A percentile compares a stretch with the other conserved stretches of the same genome.
phyloP scores from a whole-genome alignment of 1,284 basidiomycete genomes.

The Leucoagaricus sp. region DNA sequence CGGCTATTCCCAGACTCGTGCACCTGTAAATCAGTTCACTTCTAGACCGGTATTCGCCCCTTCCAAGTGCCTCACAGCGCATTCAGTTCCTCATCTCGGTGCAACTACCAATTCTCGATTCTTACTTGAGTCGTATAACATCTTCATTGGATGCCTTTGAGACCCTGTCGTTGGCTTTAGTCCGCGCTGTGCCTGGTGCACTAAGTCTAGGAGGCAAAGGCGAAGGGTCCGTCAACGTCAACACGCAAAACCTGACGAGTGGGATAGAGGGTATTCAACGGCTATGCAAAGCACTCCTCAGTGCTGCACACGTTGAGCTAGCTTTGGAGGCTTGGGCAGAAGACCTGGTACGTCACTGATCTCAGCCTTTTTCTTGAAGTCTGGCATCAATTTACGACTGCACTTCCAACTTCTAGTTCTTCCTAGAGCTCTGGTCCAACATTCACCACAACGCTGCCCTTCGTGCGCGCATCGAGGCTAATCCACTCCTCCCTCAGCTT shows the following conservation, averaged over 20 bases:
- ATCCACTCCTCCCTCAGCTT: constrained; percentile 51
- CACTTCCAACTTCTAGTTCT: constrained; percentile 60
- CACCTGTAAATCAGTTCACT: neutral
- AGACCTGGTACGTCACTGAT: constrained; percentile 61
- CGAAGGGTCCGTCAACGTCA: constrained; percentile 52
- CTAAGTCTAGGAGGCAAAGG: constrained; percentile 48
- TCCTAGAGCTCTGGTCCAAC: constrained; percentile 84
- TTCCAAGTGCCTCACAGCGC: constrained; percentile 79
- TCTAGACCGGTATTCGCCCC: constrained; percentile 84
- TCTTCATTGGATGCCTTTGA: constrained; percentile 94
- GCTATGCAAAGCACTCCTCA: constrained; percentile 81
- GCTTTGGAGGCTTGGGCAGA: constrained; percentile 84
- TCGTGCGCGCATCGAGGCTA: constrained; percentile 50
- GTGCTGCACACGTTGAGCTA: constrained; percentile 68
- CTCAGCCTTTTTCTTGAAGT: constrained; percentile 3
- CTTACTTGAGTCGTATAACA: constrained; percentile 78
- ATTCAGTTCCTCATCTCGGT: constrained; percentile 83
- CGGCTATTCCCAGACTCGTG: neutral
- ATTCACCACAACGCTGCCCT: constrained; percentile 61
- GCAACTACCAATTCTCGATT: constrained; percentile 83
- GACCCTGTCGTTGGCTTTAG: constrained; percentile 82
- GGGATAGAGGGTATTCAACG: constrained; percentile 81
- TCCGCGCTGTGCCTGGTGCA: constrained; percentile 90
- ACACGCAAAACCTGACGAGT: constrained; percentile 64
- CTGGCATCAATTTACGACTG: constrained; percentile 9